phyloP scores from a whole-genome alignment of 345 rosid species.

The Populus pruinosa region DNA sequence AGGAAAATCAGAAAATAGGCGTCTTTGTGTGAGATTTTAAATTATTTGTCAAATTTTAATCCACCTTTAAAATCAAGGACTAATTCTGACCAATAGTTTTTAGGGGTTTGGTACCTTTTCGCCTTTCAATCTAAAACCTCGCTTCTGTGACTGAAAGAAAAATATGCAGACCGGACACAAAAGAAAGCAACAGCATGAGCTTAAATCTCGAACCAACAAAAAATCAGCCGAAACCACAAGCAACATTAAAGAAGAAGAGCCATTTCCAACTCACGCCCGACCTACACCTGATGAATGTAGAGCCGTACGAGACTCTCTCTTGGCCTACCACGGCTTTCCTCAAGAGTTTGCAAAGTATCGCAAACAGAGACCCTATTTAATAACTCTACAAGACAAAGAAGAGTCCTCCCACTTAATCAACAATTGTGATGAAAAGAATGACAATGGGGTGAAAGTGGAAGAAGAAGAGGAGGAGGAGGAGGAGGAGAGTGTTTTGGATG shows the following conservation, averaged over 20 bases:
- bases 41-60: too few species aligned
- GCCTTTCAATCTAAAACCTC: too few species aligned
- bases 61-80: too few species aligned
- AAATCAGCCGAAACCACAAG: conserved; percentile 21
- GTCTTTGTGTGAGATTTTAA: too few species aligned
- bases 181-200: conserved; percentile 34
- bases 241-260: conserved; percentile 19
- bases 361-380: conserved; percentile 34
- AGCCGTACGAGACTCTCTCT: conserved; percentile 49
- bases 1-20: too few species aligned
- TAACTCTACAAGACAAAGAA: neutral
- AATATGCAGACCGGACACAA: conserved; percentile 43
- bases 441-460: conserved; percentile 14
- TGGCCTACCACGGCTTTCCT: conserved; percentile 60
- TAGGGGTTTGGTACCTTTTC: too few species aligned
- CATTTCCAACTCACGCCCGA: conserved; percentile 43
- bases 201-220: neutral
- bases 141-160: neutral
- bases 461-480: neutral
- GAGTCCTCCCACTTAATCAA: neutral
- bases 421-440: neutral
- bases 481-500: conserved; percentile 74
- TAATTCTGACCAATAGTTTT: too few species aligned
- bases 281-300: conserved; percentile 54
- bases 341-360: conserved; percentile 59